phyloP scores from a whole-genome alignment of 345 rosid species.

The Eucalyptus marginata region DNA sequence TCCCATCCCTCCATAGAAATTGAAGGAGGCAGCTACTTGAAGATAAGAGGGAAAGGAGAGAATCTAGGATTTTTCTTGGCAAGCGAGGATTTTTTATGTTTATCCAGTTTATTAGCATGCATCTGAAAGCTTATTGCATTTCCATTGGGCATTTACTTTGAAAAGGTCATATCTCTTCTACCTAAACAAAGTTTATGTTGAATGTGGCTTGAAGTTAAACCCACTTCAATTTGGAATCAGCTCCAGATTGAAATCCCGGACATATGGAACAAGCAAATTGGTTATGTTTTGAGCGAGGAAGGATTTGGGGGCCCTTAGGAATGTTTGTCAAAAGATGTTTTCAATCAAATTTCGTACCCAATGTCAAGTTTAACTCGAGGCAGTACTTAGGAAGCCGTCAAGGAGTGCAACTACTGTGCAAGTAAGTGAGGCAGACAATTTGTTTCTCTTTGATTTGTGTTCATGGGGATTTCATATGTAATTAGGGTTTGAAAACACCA shows the following conservation, averaged over 20 bases:
- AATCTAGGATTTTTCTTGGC: not conserved
- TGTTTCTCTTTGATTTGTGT: not conserved
- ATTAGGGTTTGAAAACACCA: not conserved
- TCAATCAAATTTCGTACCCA: not conserved
- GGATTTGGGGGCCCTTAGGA: not conserved
- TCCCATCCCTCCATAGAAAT: not conserved
- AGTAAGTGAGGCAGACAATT: not conserved
- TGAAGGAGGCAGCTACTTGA: not conserved
- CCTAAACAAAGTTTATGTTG: not conserved
- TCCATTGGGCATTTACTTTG: not conserved
- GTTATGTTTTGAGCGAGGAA: not conserved
- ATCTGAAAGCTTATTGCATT: not conserved
- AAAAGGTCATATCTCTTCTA: not conserved
- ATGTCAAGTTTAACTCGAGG: not conserved
- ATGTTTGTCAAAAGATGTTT: not conserved
- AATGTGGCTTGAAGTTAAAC: not conserved
- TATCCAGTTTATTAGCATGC: not conserved
- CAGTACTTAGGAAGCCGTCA: not conserved
- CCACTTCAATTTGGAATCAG: not conserved
- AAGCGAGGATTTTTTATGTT: not conserved
- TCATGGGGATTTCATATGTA: not conserved
- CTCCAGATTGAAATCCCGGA: not conserved
- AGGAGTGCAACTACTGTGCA: too few species aligned
- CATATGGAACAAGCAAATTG: not conserved
- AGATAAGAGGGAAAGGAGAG: not conserved